Evolutionary conservation across 352 stramenopile genomes (phyloP), one percentile per base, ranked within the genome.

Genomic region (Globisporangium megalacanthum): DNA sequence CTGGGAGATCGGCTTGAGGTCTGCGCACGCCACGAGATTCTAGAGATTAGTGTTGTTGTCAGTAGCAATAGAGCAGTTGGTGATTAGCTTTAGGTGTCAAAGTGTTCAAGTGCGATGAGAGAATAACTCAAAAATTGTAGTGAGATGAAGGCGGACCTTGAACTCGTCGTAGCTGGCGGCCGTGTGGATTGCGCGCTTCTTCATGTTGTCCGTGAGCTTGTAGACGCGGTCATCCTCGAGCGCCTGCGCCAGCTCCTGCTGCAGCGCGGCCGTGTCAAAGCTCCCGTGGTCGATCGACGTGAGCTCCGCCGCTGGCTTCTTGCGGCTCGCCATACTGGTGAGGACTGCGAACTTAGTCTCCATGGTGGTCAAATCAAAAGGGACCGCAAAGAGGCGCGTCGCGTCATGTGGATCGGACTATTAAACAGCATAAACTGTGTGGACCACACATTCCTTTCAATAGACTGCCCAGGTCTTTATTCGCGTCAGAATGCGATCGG

Each of bases 101-200:
- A 15, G 8, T 17, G 39, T 29, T 29, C 25, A 29, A 29, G 25
- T 29, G 25, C 25, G 25, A 29, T 29, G 4, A 29, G 25, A 29
- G 25, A 29, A 29, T 29, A 29, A 29, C 25, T 14, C 42, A 48
- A 17, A n/a, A 29, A n/a, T 37, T 17, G 25, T 4, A 52, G n/a
- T 13, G 13, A 15, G 8, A 44, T 31, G 22, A 49, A n/a, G 11
- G n/a, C 35, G 35, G 31, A 92, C 85, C 67, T 88, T 89, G 64
- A 95, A 93, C 54, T 95, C 86, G 56, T 95, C 82, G 63, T 94
- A 95, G 70, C 65, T 93, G 6, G 70, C 64, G 2, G 86, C 83
- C 0, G 82, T 92, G 61, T 92, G 83, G 61, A 94, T 95, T 49
- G 86, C 86, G 5, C 83, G 86, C 62, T 95, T 95, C 67, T 95